A percentile compares a stretch with the other conserved stretches of the same genome.
Conservation (phyloP, 306 rosid species). For the Lupinus albus region DNA sequence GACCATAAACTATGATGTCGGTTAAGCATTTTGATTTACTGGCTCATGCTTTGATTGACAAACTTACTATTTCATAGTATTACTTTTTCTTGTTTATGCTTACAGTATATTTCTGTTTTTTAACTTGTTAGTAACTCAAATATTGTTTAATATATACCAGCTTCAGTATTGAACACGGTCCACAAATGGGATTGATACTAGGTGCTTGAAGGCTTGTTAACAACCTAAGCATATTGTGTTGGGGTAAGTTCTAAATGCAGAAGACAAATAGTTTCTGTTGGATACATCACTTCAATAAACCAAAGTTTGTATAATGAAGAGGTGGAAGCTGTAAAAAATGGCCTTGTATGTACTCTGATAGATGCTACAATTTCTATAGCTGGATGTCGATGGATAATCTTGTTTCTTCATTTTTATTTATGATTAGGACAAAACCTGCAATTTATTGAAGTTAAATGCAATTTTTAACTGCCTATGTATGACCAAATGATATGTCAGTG, state of each 20-base stretch:
- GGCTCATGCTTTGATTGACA: background rate
- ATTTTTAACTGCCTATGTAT: background rate
- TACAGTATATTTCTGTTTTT: too few species aligned
- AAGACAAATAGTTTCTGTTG: background rate
- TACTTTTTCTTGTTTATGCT: too few species aligned
- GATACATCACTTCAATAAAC: background rate
- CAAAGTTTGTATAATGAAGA: background rate
- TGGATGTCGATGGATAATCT: background rate
- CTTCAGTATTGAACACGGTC: too few species aligned
- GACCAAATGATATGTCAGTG: background rate
- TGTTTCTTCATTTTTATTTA: background rate
- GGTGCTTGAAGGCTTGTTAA: too few species aligned
- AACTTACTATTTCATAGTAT: too few species aligned
- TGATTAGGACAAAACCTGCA: background rate
- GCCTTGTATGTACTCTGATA: background rate
- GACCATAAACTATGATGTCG: background rate
- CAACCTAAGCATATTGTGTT: background rate
- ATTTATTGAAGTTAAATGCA: background rate
- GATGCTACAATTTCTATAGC: background rate
- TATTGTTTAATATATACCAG: background rate
- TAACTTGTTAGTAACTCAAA: background rate
- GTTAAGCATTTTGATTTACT: background rate
- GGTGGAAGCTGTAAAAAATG: background rate
- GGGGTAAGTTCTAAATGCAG: background rate
- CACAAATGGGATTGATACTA: too few species aligned